Evolutionary conservation across 176 grass and related monocot genomes (phyloP), one percentile per base, ranked within the genome.

Genomic region (Puya raimondii): DNA sequence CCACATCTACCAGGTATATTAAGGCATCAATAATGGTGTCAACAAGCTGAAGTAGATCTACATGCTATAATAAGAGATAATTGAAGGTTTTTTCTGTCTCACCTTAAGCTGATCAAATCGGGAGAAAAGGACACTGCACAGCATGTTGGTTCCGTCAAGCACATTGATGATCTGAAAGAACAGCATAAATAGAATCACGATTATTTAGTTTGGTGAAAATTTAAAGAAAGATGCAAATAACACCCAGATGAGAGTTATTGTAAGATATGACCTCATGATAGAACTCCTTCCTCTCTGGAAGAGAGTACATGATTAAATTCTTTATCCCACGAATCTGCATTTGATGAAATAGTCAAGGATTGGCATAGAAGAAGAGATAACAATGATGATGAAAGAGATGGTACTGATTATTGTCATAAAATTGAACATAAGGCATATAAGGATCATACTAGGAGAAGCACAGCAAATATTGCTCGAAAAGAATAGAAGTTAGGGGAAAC

Each of bases 231-330:
- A 69, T 76, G 56, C 11, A 47, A 50, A 57, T 47, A 16, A 33
- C 14, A 18, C 22, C 8, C 58, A 15, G 27, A 73, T 66, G 76
- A 5, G 15, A 73, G 14, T 58, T n/a, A 1, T 25, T n/a, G 53
- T 18, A n/a, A 70, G 48, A 67, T 57, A 71, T 29, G 78, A 97
- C 93, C 93, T 97, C 93, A 33, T 77, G 86, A 70, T 97, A 97
- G 63, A 91, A 91, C 75, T 91, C 88, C 63, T 91, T 89, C 74
- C 88, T 91, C 49, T 74, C 86, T 51, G 92, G 92, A 56, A 91
- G 76, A 59, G 92, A 96, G 82, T 96, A 96, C 23, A 96, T 74
- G 52, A 91, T 77, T 58, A 91, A 76, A 83, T 96, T 87, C 23
- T 85, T 65, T 63, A 81, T 64, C 56, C 92, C 88, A 9, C 88